Percentiles rank a stretch among this genome's conserved stretches.
Evolutionary conservation across 2,329 filamentous ascomycete species (phyloP).

Genomic region (Fulvia fulva): DNA sequence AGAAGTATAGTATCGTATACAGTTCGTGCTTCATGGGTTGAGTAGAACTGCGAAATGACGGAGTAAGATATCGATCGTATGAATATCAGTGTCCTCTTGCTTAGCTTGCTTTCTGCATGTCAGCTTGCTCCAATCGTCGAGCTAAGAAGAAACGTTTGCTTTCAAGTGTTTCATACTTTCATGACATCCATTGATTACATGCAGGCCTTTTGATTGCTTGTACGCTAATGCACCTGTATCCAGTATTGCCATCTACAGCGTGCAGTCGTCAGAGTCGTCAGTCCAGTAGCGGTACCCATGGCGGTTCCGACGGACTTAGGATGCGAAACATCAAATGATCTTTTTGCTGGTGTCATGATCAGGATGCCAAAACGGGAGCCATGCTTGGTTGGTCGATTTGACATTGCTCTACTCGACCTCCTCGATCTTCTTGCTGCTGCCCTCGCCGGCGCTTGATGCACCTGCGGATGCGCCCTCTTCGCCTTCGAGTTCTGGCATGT

Average conservation of each 20-base stretch:
- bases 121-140: too few species aligned
- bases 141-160: not conserved
- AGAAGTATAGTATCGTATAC: too few species aligned
- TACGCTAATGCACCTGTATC: not conserved
- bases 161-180: not conserved
- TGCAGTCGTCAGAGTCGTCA: not conserved
- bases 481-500: slow-evolving; percentile 73
- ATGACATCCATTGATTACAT: not conserved
- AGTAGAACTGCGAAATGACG: too few species aligned
- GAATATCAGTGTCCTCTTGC: too few species aligned
- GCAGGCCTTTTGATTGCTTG: not conserved
- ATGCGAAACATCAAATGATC: not conserved
- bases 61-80: too few species aligned
- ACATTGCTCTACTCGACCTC: slow-evolving; percentile 37
- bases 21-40: too few species aligned
- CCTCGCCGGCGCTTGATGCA: slow-evolving; percentile 30
- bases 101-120: too few species aligned
- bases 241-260: not conserved
- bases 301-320: not conserved
- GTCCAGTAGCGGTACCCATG: not conserved
- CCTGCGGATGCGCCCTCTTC: slow-evolving; percentile 42
- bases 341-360: too few species aligned
- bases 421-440: slow-evolving; percentile 42
- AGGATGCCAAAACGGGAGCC: too few species aligned
- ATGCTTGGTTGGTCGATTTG: too few species aligned